Conservation (phyloP, 805 yeast species). For the Pachysolen tannophilus region DNA sequence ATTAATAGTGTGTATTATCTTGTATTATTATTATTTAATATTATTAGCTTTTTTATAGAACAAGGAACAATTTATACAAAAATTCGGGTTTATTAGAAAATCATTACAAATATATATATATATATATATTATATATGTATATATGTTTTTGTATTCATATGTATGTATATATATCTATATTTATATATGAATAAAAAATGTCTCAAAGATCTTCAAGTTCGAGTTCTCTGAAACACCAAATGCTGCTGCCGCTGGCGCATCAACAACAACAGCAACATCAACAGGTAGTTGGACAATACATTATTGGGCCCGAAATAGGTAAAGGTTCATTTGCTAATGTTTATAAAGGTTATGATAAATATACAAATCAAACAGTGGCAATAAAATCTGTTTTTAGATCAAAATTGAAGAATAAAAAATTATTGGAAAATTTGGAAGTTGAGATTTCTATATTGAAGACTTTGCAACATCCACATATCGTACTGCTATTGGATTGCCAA, state of each 20-base stretch:
- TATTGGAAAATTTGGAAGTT: conserved; percentile 84
- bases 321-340: conserved; percentile 95
- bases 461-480: conserved; percentile 89
- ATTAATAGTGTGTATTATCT: no score
- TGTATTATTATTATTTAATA: no score
- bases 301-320: conserved; percentile 81
- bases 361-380: conserved; percentile 62
- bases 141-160: no score
- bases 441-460: conserved; percentile 86
- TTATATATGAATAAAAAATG: no score
- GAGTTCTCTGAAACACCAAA: conserved; percentile 10
- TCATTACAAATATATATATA: no score
- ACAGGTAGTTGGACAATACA: conserved; percentile 37
- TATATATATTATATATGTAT: no score
- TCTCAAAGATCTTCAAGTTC: no score
- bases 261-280: conserved; percentile 9
- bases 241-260: conserved; percentile 17
- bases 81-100: no score
- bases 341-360: conserved; percentile 65
- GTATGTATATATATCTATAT: no score
- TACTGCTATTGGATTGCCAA: conserved; percentile 73
- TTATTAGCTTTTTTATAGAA: no score
- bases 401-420: conserved; percentile 75
- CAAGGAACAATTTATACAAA: no score
- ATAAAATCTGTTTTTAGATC: conserved; percentile 81